Conservation (phyloP, 2,329 filamentous ascomycete genomes). For the Calonectria hongkongensis region DNA sequence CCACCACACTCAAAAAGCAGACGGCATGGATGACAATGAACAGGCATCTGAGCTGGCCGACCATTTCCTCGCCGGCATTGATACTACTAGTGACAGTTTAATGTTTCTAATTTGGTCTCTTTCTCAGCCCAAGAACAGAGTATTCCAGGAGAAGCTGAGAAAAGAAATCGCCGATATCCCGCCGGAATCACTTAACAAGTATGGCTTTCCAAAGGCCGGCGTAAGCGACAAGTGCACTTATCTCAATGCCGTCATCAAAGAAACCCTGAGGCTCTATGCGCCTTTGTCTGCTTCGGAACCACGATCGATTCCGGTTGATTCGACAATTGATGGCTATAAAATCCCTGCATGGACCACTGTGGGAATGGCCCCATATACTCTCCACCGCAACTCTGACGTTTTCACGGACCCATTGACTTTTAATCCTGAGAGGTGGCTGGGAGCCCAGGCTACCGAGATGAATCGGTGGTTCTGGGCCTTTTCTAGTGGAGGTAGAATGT, state of each 20-base stretch:
- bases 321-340: slow-evolving; percentile 49
- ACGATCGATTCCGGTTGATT: slow-evolving; percentile 56
- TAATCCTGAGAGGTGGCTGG: slow-evolving; percentile 55
- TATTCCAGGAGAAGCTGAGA: slow-evolving; percentile 66
- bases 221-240: slow-evolving; percentile 63
- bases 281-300: slow-evolving; percentile 72
- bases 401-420: slow-evolving; percentile 52
- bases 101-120: slow-evolving; percentile 71
- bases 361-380: slow-evolving; percentile 52
- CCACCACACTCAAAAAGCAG: slow-evolving; percentile 52
- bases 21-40: slow-evolving; percentile 63
- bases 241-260: slow-evolving; percentile 69
- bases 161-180: slow-evolving; percentile 62
- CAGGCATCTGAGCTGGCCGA: slow-evolving; percentile 73
- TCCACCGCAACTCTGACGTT: slow-evolving; percentile 52
- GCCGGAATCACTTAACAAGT: slow-evolving; percentile 42
- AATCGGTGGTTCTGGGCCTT: slow-evolving; percentile 54
- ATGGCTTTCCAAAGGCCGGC: slow-evolving; percentile 58
- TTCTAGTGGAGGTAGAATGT: slow-evolving; percentile 52
- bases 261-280: slow-evolving; percentile 69
- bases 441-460: slow-evolving; percentile 37
- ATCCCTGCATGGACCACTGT: slow-evolving; percentile 53
- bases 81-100: slow-evolving; percentile 71
- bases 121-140: slow-evolving; percentile 63
- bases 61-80: slow-evolving; percentile 71